These are phyloP conservation scores for Penstemon eatonii DNA, from an alignment of 257 asterid genomes.

Conservation along the genomic window DNA sequence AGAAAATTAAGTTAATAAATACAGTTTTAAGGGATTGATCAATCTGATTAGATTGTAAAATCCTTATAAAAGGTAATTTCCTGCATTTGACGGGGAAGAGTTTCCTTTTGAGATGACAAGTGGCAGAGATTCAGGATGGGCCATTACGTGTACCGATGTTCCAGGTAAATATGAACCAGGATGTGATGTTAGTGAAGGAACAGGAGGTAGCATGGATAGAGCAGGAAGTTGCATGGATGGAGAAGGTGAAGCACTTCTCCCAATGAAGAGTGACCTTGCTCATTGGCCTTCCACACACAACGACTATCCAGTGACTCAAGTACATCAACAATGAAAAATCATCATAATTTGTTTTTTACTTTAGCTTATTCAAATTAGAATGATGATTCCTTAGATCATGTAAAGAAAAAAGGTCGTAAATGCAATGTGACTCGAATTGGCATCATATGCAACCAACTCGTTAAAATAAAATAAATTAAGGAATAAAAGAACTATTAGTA, in stretches of 20 bases:
- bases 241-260: conserved; percentile 32
- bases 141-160: conserved; percentile 35
- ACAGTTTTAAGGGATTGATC: conserved; percentile 46
- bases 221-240: conserved; percentile 37
- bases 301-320: conserved; percentile 11
- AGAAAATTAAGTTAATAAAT: conserved; percentile 22
- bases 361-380: no score
- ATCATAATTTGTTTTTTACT: not conserved
- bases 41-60: conserved; percentile 36
- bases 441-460: not conserved
- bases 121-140: conserved; percentile 37
- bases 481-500: conserved; percentile 14
- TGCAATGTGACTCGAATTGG: not conserved
- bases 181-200: conserved; percentile 33
- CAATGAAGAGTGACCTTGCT: conserved; percentile 28
- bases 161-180: conserved; percentile 39
- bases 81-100: conserved; percentile 26
- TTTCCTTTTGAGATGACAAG: conserved; percentile 36
- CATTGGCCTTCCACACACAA: conserved; percentile 34
- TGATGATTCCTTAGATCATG: no score
- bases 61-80: conserved; percentile 40
- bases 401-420: not conserved
- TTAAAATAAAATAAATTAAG: conserved; percentile 5
- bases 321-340: conserved; percentile 2
- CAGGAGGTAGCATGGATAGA: conserved; percentile 37